phyloP scores from a whole-genome alignment of 163 green algal species.

The Coccomyxa subellipsoidea region DNA sequence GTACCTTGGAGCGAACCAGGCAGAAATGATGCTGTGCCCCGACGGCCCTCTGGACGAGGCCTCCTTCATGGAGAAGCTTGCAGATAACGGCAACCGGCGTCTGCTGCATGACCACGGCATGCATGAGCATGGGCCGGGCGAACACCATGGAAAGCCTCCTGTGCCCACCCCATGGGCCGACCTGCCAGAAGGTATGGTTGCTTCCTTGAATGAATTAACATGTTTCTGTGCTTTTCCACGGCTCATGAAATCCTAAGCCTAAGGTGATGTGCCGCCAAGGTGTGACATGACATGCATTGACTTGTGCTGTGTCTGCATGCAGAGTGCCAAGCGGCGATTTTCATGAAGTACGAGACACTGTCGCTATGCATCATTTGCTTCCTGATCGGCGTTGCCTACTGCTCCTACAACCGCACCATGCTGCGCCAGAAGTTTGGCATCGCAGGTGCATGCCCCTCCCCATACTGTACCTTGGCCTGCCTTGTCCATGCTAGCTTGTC shows the following conservation, averaged over 20 bases:
- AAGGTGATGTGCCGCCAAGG: too few relatives aligned
- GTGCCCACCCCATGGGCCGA: background rate
- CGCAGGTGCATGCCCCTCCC: background rate
- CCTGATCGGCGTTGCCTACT: conserved; percentile 5
- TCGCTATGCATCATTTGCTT: background rate
- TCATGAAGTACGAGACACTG: background rate
- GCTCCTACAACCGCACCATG: background rate
- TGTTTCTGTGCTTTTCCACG: too few relatives aligned
- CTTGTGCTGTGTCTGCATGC: background rate
- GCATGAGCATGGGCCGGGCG: background rate
- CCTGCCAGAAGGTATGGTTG: conserved; percentile 1
- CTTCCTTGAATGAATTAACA: too few relatives aligned
- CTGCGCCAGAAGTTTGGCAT: conserved; percentile 23
- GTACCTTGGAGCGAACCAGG: background rate
- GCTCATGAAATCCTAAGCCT: too few relatives aligned
- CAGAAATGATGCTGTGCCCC: background rate
- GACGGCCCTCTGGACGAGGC: background rate
- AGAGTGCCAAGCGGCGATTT: background rate
- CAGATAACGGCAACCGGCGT: background rate
- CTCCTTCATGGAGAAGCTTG: background rate
- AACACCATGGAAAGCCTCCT: background rate
- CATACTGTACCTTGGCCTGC: too few relatives aligned
- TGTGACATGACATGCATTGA: too few relatives aligned
- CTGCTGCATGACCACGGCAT: background rate
- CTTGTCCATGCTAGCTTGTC: background rate